Evolutionary conservation across 2,329 filamentous ascomycete genomes (phyloP), one percentile per base, ranked within the genome.

Genomic region (Cladosporium sp.): DNA sequence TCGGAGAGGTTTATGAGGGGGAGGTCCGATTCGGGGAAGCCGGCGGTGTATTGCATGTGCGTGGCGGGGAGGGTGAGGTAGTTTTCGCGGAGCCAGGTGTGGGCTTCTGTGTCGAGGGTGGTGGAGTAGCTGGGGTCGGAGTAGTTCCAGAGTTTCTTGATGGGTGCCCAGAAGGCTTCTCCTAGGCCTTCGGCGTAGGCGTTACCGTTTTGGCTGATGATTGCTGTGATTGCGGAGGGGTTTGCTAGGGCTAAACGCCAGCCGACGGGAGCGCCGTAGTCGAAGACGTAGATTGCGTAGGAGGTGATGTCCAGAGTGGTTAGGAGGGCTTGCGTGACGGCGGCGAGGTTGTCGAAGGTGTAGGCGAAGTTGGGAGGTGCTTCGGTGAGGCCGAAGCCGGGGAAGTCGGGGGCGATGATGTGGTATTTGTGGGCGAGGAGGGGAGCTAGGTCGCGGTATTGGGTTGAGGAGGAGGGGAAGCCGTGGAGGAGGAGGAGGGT

Each of bases 181-280:
- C 81, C 81, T 5, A 88, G 76, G 3, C 86, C 86, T 68, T 86
- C 84, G 5, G 70, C 76, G 70, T 88, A 89, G 16, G 86, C 85
- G 68, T 88, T 89, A 48, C 85, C 86, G 70, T 88, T 88, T 69
- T 89, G 86, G 2, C 80, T 78, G 64, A 88, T 79, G 67, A 88
- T 84, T 16, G 84, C 83, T 43, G 78, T 76, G 62, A 88, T 76
- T 13, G 78, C 76, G 0, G 81, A 73, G 39, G 0, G 84, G 82
- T 2, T 82, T 51, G 80, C 68, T 2, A 87, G 77, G 0, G 85
- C 85, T 1, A 88, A 76, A 2, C 85, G 81, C 26, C 87, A 75
- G 1, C 81, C 86, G 0, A 80, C 79, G 0, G 87, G 86, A 0
- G 85, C 84, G 59, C 86, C 86, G 72, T 88, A 88, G 77, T 89